phyloP scores from a whole-genome alignment of 331 rosid genomes.

The Ulmus americana region DNA sequence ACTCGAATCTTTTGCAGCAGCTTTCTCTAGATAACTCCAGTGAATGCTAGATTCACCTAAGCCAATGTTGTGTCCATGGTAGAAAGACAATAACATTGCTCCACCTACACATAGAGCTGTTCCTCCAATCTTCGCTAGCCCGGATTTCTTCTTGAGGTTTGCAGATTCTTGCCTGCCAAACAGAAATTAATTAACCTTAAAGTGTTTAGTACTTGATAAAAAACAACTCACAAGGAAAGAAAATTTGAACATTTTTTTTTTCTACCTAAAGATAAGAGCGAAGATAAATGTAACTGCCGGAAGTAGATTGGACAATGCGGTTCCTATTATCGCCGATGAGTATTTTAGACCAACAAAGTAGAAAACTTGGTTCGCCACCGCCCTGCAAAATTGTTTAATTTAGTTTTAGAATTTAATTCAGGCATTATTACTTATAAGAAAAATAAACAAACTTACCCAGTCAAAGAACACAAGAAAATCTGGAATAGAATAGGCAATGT shows the following conservation, averaged over 20 bases:
- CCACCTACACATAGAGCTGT: constrained; percentile 68
- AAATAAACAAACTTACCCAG: constrained; percentile 49
- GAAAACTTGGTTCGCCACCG: constrained; percentile 63
- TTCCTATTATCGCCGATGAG: constrained; percentile 56
- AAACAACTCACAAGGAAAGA: too few relatives aligned
- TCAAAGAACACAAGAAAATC: constrained; percentile 54
- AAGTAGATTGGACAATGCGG: constrained; percentile 63
- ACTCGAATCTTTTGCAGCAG: constrained; percentile 2
- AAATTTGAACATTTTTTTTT: not conserved
- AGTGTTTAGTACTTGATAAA: too few relatives aligned
- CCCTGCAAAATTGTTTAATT: constrained; percentile 38
- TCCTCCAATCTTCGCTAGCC: constrained; percentile 53
- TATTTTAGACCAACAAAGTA: constrained; percentile 58
- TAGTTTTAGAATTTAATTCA: not conserved
- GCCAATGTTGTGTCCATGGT: constrained; percentile 54
- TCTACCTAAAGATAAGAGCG: constrained; percentile 61
- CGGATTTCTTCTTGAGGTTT: constrained; percentile 37
- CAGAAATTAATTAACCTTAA: too few relatives aligned
- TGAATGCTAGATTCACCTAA: constrained; percentile 53
- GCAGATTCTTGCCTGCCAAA: constrained; percentile 59
- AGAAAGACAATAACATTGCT: constrained; percentile 65
- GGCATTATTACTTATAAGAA: not conserved
- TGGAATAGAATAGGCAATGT: constrained; percentile 46
- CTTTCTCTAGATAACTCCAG: constrained; percentile 51
- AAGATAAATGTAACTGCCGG: constrained; percentile 82